phyloP scores from a whole-genome alignment of 257 asterid genomes.

The Nicotiana tomentosiformis region DNA sequence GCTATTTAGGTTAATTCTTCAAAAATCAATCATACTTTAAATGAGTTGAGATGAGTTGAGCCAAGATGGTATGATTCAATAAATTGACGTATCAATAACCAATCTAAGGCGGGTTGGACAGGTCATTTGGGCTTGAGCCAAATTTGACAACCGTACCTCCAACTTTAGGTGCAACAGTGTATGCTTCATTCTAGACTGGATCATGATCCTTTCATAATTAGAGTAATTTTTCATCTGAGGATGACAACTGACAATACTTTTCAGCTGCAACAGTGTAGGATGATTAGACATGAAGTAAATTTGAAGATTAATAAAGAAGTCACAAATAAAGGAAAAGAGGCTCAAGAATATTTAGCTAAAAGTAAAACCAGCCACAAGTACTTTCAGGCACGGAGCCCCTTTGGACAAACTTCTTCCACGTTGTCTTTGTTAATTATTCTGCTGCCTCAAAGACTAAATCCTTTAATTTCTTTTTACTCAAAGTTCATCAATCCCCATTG shows the following conservation, averaged over 20 bases:
- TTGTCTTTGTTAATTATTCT: background rate
- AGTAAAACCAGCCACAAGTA: background rate
- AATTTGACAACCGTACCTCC: too few relatives aligned
- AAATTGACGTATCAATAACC: too few relatives aligned
- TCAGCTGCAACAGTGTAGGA: background rate
- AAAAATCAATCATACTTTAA: too few relatives aligned
- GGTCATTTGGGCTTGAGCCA: too few relatives aligned
- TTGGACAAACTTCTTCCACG: too few relatives aligned
- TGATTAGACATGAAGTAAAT: background rate
- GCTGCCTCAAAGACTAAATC: background rate
- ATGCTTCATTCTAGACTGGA: background rate
- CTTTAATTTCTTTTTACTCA: background rate
- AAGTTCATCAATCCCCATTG: background rate
- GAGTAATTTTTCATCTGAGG: too few relatives aligned
- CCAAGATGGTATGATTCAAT: too few relatives aligned
- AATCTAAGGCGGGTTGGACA: too few relatives aligned
- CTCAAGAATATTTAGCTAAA: background rate
- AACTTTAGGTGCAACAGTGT: too few relatives aligned
- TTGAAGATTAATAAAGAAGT: background rate
- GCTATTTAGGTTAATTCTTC: too few relatives aligned
- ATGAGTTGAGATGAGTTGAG: too few relatives aligned
- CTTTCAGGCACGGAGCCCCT: too few relatives aligned
- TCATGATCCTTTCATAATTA: background rate
- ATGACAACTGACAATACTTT: background rate
- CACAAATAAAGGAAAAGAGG: background rate